Evolutionary conservation across 352 stramenopile genomes (phyloP), one percentile per base, ranked within the genome.

Genomic region (Globisporangium acanthophoron): DNA sequence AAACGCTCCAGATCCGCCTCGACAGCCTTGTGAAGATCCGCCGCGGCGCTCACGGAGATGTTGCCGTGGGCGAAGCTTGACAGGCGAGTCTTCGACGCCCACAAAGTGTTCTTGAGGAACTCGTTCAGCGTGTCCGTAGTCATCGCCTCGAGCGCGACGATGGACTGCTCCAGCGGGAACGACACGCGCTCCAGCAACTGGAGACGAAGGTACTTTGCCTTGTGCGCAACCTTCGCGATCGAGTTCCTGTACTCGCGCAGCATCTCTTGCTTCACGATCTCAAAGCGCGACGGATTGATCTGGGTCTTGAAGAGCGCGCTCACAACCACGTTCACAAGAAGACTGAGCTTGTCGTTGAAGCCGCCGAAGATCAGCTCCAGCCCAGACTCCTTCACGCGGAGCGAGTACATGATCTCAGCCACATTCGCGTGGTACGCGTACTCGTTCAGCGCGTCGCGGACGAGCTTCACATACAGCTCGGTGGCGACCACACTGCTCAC

Each of bases 41-140:
- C 56, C 2, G 78, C 80, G 8, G 54, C 58, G 3, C 33, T n/a
- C 33, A 61, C 39, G 0, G 74, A 65, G 46, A 93, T 63, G 55
- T 95, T 95, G 21, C 85, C 85, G 50, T 95, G 81, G 4, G 75
- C 82, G 56, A 95, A 85, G 21, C 70, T 82, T 2, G 74, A 69
- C 5, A 92, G 46, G 56, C 75, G 77, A 4, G 67, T 73, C 13
- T 75, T 75, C 15, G 62, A 59, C 47, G 57, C 54, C 83, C 83
- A 94, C 5, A 94, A 56, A 3, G 64, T 55, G 3, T 54, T 72
- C 11, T 65, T 59, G 4, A 81, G 59, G 31, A 82, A 93, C 0
- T 29, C 21, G 1, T 67, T 65, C 0, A 93, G 61, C 4, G 67
- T 61, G 9, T 75, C 65, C 1, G 74, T 53, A 0, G 74, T 87